Evolutionary conservation across 106 monocot species (phyloP), one percentile per base, ranked within the genome.

Genomic region (Allium sativum): DNA sequence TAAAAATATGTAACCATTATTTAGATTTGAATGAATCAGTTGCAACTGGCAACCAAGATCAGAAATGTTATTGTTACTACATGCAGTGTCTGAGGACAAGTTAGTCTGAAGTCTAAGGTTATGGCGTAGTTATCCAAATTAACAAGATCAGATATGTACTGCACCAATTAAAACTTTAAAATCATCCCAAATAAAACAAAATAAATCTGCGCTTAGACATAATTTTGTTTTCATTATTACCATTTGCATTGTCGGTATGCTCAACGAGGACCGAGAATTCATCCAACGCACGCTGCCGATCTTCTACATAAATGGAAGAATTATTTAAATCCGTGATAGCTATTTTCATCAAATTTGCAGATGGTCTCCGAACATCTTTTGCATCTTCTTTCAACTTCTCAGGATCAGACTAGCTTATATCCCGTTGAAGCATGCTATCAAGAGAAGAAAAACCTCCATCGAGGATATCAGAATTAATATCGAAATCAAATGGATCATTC

Each of bases 221-320:
- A 31, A 5, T 31, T 31, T 21, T 42, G 20, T 9, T 62, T 16
- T 21, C 48, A 13, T 31, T 44, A 4, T 78, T 84, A 95, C 94
- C 90, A 78, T 90, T 84, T 52, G 87, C 84, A 82, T 87, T 90
- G 31, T 90, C 82, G 65, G 87, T 84, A 18, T 73, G 70, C 76
- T 90, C 95, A 55, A 96, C 90, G 52, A 96, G 82, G 56, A 79
- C 72, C 67, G 90, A 65, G 18, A 96, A 86, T 59, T 90, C 87
- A 75, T 87, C 61, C 64, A 96, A 53, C 41, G 90, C 84, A 57
- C 67, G 86, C 56, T 79, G 81, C 12, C 77, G 78, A 66, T 90
- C 87, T 64, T 84, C 81, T 11, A 75, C 53, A 67, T 87, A 87
- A 52, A 77, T 55, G 31, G 95, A 90, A 70, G 77, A 79, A 79